These are phyloP conservation scores for Rhododendron mucronatum DNA, from an alignment of 148 eudicot species.

Conservation along the genomic window DNA sequence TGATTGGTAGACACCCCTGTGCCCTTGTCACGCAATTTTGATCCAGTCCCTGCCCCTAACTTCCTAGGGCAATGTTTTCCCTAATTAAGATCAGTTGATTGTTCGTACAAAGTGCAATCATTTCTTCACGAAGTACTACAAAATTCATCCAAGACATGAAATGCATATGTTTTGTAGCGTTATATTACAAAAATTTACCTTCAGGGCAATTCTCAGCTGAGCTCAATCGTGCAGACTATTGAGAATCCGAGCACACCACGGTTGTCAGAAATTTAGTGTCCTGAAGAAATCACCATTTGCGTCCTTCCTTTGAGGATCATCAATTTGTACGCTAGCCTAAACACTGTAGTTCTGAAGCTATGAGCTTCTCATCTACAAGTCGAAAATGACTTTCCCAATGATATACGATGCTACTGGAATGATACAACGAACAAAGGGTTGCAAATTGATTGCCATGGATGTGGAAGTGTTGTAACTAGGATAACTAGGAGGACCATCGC, in stretches of 20 bases:
- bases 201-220: background rate
- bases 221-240: background rate
- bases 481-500: slow-evolving; percentile 42
- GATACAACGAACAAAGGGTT: slow-evolving; percentile 29
- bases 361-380: slow-evolving; percentile 24
- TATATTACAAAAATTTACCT: background rate
- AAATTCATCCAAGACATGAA: background rate
- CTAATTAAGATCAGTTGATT: background rate
- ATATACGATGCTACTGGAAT: slow-evolving; percentile 24
- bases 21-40: background rate
- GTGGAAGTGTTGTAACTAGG: slow-evolving; percentile 30
- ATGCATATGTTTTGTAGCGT: background rate
- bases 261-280: background rate
- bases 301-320: background rate
- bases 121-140: background rate
- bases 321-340: slow-evolving; percentile 5
- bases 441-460: slow-evolving; percentile 40
- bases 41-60: background rate
- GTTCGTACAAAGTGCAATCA: background rate
- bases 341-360: background rate
- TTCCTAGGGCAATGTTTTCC: background rate
- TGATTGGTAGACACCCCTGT: background rate
- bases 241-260: background rate
- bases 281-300: background rate
- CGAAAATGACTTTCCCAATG: slow-evolving; percentile 30